phyloP scores from a whole-genome alignment of 2,329 filamentous ascomycete genomes.

The Fusarium falciforme region DNA sequence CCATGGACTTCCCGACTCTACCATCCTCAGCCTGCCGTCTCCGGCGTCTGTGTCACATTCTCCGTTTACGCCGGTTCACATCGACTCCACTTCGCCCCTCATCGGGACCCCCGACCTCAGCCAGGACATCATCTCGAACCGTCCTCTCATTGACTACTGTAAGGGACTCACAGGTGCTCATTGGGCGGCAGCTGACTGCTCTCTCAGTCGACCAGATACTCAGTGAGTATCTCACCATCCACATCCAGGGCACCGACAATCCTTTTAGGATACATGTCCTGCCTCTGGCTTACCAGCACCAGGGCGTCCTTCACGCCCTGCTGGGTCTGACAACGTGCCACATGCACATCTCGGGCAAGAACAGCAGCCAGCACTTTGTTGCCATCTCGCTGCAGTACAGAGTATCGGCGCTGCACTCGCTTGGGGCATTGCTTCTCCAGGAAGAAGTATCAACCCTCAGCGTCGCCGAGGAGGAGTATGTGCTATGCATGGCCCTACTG shows the following conservation, averaged over 20 bases:
- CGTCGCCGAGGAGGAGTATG: slow-evolving; percentile 34
- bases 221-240: slow-evolving; percentile 35
- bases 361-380: slow-evolving; percentile 11
- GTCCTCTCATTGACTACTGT: slow-evolving; percentile 23
- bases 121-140: slow-evolving; percentile 12
- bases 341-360: slow-evolving; percentile 28
- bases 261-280: slow-evolving; percentile 39
- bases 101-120: neutral
- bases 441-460: slow-evolving; percentile 27
- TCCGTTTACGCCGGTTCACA: neutral
- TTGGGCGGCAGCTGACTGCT: neutral
- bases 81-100: neutral
- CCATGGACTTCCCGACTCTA: accelerated
- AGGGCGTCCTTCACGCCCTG: slow-evolving; percentile 43
- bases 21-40: neutral
- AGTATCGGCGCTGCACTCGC: slow-evolving; percentile 35
- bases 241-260: slow-evolving; percentile 31
- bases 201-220: slow-evolving; percentile 34
- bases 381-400: slow-evolving; percentile 36
- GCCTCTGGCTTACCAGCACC: slow-evolving; percentile 39
- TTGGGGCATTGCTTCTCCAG: slow-evolving; percentile 32
- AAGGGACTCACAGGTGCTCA: neutral
- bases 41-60: slow-evolving; percentile 2
- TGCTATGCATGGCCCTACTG: slow-evolving; percentile 41
- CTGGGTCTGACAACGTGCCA: slow-evolving; percentile 44